A percentile compares a stretch with the other conserved stretches of the same genome.
Evolutionary conservation across 2,329 filamentous ascomycete species (phyloP).

Genomic region (Neofusicoccum sp.): DNA sequence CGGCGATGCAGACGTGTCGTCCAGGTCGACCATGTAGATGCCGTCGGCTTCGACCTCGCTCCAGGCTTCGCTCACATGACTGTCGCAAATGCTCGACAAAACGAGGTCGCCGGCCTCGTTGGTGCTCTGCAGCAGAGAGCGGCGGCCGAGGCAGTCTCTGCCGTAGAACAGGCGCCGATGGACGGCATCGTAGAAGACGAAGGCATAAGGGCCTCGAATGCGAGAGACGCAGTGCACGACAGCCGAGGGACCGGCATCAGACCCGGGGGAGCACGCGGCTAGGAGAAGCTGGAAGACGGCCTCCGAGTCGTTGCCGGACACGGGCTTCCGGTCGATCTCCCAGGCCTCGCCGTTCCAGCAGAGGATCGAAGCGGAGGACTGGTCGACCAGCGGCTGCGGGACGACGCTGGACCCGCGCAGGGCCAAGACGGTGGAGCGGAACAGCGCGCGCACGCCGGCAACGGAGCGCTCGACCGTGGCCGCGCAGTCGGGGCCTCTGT

Average conservation of each 20-base stretch:
- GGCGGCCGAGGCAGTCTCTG: constrained; percentile 80
- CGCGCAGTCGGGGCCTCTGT: constrained; percentile 34
- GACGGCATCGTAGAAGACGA: constrained; percentile 72
- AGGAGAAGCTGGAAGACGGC: constrained; percentile 63
- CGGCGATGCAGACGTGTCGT: background rate
- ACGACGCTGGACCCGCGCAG: constrained; percentile 74
- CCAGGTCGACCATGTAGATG: constrained; percentile 67
- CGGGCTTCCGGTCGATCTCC: constrained; percentile 59
- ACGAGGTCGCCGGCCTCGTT: constrained; percentile 54
- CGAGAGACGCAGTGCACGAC: constrained; percentile 28
- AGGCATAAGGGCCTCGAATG: constrained; percentile 74
- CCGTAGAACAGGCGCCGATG: constrained; percentile 71
- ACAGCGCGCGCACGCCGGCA: constrained; percentile 51
- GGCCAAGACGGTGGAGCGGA: constrained; percentile 84
- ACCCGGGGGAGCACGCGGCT: constrained; percentile 22
- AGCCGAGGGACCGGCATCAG: background rate
- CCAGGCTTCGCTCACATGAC: constrained; percentile 53
- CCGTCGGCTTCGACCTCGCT: constrained; percentile 81
- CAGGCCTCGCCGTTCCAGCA: constrained; percentile 99
- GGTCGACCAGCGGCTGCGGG: constrained; percentile 68
- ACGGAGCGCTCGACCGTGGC: constrained; percentile 24
- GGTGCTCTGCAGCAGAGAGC: constrained; percentile 67
- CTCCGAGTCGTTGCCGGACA: constrained; percentile 78
- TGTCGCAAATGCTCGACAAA: constrained; percentile 69
- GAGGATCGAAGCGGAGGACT: constrained; percentile 60